Evolutionary conservation across 768 basidiomycete genomes (phyloP).

Genomic region (Amanita thiersii): DNA sequence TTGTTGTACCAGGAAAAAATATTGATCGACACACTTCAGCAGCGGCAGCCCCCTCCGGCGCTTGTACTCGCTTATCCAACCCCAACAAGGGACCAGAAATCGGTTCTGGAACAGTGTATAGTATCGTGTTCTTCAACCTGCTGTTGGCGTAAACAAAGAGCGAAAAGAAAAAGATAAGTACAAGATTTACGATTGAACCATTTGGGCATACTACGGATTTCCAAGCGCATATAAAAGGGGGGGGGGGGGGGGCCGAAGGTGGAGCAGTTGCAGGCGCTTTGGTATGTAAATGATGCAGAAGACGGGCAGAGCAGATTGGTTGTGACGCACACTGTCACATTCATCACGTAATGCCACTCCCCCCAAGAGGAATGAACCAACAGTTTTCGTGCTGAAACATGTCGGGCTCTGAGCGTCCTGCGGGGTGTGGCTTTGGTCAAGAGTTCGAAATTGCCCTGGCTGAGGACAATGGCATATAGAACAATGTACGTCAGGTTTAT

Average conservation of each 20-base stretch:
- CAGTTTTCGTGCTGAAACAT: too few species aligned
- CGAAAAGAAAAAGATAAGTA: background rate
- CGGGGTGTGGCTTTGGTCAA: too few species aligned
- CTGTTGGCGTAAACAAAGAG: background rate
- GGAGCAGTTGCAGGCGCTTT: background rate
- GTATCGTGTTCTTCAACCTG: background rate
- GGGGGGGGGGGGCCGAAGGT: background rate
- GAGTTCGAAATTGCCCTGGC: too few species aligned
- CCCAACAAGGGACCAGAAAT: conserved; percentile 1
- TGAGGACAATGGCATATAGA: too few species aligned
- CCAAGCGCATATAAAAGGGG: background rate
- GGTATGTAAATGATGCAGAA: background rate
- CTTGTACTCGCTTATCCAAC: conserved; percentile 6
- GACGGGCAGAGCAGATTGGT: background rate
- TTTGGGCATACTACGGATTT: background rate
- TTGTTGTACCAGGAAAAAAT: background rate
- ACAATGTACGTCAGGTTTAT: too few species aligned
- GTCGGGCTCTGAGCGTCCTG: too few species aligned
- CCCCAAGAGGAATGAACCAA: too few species aligned
- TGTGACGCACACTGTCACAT: too few species aligned
- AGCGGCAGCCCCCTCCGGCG: conserved; percentile 1
- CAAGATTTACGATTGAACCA: background rate
- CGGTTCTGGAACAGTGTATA: background rate
- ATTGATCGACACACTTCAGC: conserved; percentile 1
- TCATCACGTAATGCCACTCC: too few species aligned